Percentiles rank a stretch among this genome's conserved stretches.
Evolutionary conservation across 768 basidiomycete genomes (phyloP).

Genomic region (Hirschioporus abietinus): DNA sequence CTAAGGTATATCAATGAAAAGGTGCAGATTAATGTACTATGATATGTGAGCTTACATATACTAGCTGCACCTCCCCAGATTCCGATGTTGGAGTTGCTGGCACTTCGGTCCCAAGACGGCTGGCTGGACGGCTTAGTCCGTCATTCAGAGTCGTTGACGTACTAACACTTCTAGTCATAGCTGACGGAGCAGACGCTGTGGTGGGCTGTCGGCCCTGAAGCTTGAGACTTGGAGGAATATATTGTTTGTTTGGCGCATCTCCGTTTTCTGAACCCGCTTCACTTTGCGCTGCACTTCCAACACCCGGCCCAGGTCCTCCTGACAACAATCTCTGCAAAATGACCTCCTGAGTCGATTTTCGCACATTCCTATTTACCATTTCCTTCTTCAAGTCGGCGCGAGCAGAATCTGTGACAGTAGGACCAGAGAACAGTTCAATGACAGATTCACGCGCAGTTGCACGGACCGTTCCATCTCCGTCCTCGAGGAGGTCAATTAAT

Average conservation of each 20-base stretch:
- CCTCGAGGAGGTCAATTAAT: slow-evolving; percentile 84
- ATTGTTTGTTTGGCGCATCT: slow-evolving; percentile 48
- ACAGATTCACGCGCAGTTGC: slow-evolving; percentile 78
- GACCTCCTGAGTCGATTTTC: slow-evolving; percentile 81
- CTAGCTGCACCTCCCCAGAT: slow-evolving; percentile 46
- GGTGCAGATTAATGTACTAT: not conserved
- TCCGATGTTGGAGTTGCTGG: slow-evolving; percentile 6
- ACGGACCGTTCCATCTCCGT: slow-evolving; percentile 85
- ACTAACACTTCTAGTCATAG: slow-evolving; percentile 41
- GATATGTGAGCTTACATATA: slow-evolving; percentile 50
- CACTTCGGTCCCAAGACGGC: slow-evolving; percentile 7
- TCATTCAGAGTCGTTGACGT: slow-evolving; percentile 7
- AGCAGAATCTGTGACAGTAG: slow-evolving; percentile 78
- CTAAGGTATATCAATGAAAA: slow-evolving; percentile 29
- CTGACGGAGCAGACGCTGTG: slow-evolving; percentile 22
- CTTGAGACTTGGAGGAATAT: slow-evolving; percentile 71
- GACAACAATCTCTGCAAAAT: slow-evolving; percentile 64
- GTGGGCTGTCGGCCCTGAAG: slow-evolving; percentile 50
- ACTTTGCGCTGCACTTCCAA: slow-evolving; percentile 39
- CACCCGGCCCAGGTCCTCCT: slow-evolving; percentile 28
- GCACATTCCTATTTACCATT: slow-evolving; percentile 76
- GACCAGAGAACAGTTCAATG: slow-evolving; percentile 80
- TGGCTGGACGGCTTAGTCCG: not conserved
- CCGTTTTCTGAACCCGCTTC: slow-evolving; percentile 58
- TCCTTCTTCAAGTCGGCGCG: slow-evolving; percentile 92